Base-by-base conservation (phyloP, 345 rosid genomes). In the Cardamine resedifolia region DNA sequence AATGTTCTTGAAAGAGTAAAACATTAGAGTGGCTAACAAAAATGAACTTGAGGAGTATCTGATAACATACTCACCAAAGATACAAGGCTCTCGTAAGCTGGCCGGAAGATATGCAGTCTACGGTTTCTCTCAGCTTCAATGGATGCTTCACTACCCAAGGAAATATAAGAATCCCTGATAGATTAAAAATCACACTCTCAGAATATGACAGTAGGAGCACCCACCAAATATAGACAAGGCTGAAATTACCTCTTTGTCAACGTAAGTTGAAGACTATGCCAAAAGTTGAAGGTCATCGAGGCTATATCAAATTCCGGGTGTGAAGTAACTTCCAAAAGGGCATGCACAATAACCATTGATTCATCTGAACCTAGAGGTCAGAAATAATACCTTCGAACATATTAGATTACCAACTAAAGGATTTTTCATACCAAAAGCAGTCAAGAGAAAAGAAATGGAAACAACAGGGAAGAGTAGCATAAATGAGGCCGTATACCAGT, bases 251-350 rank as follows among this genome's bases (percentile, higher is more conserved):
- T 88, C 81, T 79, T 86, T 51, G 88, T 90, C 89, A 95, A 81
- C 59, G 81, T 74, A 73, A 84, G 83, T 80, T 95, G 99, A 85
- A 95, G 98, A 87, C 84, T 90, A 74, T 95, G 99, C 99, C 99
- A 95, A 83, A 92, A 95, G 76, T 95, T 95, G 77, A 92, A 95
- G 21, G 99, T 95, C 99, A 95, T 95, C 11, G 97, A 95, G 79
- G 99, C 96, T 83, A 95, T 88, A 79, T 92, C 91, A 83, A 84
- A 90, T 81, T 95, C 97, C 77, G 94, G 94, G 78, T 86, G 94
- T 41, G 98, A 85, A 79, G 99, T 84, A 77, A 95, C 98, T 82
- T 85, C 99, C 65, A 95, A 67, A 60, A 95, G 80, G 44, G 99
- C 91, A 60, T 86, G 85, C 48, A 86, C 94, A 78, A 95, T 95